Conservation (phyloP, 768 basidiomycete species). For the Boletellus sp. region DNA sequence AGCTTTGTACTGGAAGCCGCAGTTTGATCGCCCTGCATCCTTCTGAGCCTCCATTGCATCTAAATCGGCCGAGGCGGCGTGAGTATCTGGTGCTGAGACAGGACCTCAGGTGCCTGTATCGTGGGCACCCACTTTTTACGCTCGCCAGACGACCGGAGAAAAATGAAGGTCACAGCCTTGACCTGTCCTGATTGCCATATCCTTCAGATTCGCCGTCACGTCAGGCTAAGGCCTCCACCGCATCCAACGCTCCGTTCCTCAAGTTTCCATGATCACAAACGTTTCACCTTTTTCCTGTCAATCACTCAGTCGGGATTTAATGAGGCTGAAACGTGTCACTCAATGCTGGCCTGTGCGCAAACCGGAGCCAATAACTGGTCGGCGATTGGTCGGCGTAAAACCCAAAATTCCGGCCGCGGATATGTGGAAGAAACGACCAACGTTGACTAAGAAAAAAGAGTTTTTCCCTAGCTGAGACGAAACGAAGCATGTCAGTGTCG, state of each 20-base stretch:
- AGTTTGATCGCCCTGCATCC: not conserved
- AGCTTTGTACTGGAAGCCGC: not conserved
- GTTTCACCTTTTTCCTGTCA: conserved; percentile 16
- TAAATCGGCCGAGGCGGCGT: conserved; percentile 1
- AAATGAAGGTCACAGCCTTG: conserved; percentile 1
- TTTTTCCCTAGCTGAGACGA: not conserved
- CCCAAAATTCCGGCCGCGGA: conserved; percentile 12
- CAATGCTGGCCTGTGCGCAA: conserved; percentile 7
- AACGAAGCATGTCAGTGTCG: not conserved
- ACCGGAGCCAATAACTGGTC: conserved; percentile 4
- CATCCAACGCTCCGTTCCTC: not conserved
- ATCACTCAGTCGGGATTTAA: conserved; percentile 14
- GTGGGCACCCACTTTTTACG: not conserved
- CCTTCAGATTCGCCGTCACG: not conserved
- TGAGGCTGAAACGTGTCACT: conserved; percentile 26
- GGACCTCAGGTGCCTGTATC: conserved; percentile 20
- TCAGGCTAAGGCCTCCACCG: not conserved
- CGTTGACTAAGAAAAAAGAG: too few species aligned
- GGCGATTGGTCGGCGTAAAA: conserved; percentile 10
- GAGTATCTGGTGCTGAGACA: conserved; percentile 10
- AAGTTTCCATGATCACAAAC: conserved; percentile 17
- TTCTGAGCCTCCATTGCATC: conserved; percentile 1
- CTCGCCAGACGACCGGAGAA: not conserved
- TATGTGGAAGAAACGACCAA: conserved; percentile 6
- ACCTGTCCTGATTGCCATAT: conserved; percentile 4